phyloP scores from a whole-genome alignment of 192 early-diverging fungal species.

The Rhizoclosmatium sp. region DNA sequence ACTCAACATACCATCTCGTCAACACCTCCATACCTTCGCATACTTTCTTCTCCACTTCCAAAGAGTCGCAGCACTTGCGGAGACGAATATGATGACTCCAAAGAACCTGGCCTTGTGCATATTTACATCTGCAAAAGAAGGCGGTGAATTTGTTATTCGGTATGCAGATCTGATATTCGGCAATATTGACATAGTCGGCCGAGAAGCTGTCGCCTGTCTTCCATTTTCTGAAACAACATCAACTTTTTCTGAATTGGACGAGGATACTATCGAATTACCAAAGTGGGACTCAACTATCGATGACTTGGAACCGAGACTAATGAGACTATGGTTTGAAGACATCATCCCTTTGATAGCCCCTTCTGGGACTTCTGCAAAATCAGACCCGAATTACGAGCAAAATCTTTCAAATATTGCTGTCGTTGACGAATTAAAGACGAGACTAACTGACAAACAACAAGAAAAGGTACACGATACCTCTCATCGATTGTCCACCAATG shows the following conservation, averaged over 20 bases:
- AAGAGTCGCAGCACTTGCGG: constrained; percentile 21
- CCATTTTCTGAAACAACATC: not conserved
- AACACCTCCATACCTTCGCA: constrained; percentile 37
- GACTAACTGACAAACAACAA: no score
- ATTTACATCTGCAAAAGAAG: constrained; percentile 35
- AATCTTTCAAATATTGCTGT: no score
- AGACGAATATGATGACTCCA: constrained; percentile 41
- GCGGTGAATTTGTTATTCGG: constrained; percentile 37
- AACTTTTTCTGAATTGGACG: not conserved
- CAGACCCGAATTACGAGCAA: no score
- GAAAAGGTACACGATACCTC: no score
- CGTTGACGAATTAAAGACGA: no score
- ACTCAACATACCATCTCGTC: constrained; percentile 7
- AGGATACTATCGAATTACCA: no score
- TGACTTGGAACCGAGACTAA: no score
- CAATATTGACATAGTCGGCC: not conserved
- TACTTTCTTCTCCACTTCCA: constrained; percentile 44
- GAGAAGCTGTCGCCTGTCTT: not conserved
- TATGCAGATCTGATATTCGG: constrained; percentile 43
- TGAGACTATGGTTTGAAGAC: no score
- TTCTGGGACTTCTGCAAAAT: no score
- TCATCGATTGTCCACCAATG: no score
- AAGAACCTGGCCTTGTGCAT: constrained; percentile 44
- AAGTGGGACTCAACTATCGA: no score
- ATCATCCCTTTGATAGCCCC: no score